Base-by-base conservation (phyloP, 2,329 filamentous ascomycete species). In the Beauveria australis region DNA sequence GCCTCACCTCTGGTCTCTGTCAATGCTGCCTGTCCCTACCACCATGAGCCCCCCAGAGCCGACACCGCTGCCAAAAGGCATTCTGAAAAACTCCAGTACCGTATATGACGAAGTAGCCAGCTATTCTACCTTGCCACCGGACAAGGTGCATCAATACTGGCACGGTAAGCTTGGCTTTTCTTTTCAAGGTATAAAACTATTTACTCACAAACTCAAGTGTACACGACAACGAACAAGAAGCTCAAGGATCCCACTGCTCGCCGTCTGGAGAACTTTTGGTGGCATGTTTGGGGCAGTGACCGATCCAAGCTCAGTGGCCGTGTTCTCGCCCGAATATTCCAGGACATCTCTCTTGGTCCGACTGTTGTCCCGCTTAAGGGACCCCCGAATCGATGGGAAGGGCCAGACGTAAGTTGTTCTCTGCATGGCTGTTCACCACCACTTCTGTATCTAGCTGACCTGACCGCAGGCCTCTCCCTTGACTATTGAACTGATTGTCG, bases 221-320 rank as follows among this genome's bases (percentile, higher is more conserved):
- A 86, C 66, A 84, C 83, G 12, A 83, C 78, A 33, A 86, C 82
- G 18, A 80, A 81, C 63, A 80, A 81, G 66, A 79, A 78, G 65
- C 76, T 86, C 37, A 76, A 79, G 62, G 83, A 87, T 65, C 84
- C 84, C n/a, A 86, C 82, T 3, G 82, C 83, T 30, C 80, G 80
- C 62, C 81, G 84, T 19, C 72, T 86, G 22, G 84, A 87, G 67
- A 83, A 86, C 66, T 85, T 86, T 65, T 87, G 84, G 84, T 86
- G 83, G 80, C 83, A 86, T 67, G 81, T 87, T 59, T 83, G 82
- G 78, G 83, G 83, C 40, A 86, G 84, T 65, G 74, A 84, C 64
- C 75, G 79, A 30, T 76, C 79, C 40, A 69, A 76, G 58, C 74
- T 86, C 53, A 79, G 81, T 52, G 84, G 81, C 44, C 74, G 73